These are phyloP conservation scores for Avena atlantica DNA, from an alignment of 176 grass and related monocot genomes.

Conservation along the genomic window DNA sequence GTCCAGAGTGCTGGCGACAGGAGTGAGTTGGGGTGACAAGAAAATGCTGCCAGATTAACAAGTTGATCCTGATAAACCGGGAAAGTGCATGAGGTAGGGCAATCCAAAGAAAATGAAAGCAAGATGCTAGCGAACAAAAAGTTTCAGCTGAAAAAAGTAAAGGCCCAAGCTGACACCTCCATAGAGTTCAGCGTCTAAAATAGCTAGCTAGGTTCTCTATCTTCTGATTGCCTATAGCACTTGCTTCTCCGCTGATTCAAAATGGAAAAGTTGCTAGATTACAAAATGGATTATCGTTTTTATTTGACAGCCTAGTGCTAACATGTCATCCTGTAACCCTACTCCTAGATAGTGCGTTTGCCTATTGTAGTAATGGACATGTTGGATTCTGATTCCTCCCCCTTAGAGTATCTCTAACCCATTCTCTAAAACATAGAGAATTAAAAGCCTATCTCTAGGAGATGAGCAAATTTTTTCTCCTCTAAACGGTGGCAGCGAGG, in stretches of 20 bases:
- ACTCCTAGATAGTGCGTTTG: background rate
- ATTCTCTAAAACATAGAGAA: no score
- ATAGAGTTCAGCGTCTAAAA: slow-evolving; percentile 16
- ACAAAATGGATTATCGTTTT: background rate
- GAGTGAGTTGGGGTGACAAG: no score
- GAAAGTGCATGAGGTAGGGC: no score
- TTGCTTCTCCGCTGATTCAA: background rate
- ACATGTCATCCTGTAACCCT: background rate
- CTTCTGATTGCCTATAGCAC: slow-evolving; percentile 48
- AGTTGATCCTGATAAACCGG: no score
- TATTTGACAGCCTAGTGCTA: background rate
- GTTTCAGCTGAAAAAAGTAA: background rate
- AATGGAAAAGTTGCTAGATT: slow-evolving; percentile 17
- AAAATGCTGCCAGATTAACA: no score
- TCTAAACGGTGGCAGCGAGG: no score
- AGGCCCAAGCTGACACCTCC: background rate
- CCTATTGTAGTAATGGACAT: background rate
- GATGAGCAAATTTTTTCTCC: no score
- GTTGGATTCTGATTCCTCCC: background rate
- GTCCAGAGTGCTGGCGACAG: no score
- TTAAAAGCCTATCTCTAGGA: no score
- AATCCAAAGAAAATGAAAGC: background rate
- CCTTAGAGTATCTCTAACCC: no score
- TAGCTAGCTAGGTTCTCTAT: no score
- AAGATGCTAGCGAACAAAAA: no score